phyloP scores from a whole-genome alignment of 768 basidiomycete species.

The Mycena maculata region DNA sequence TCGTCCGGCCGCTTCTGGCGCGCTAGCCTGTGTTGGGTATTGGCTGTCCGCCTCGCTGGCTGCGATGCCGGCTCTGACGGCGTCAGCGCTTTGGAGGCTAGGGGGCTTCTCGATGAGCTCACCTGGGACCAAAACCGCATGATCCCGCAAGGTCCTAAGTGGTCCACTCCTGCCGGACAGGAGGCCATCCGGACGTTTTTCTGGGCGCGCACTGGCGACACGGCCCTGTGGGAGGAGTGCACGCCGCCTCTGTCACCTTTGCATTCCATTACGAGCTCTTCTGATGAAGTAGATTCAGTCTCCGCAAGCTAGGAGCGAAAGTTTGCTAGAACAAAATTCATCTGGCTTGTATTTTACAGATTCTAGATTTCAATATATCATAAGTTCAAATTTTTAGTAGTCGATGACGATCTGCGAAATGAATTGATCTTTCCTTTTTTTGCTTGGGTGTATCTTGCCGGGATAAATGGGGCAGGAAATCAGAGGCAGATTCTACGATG shows the following conservation, averaged over 20 bases:
- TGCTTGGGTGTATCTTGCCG: too few species aligned
- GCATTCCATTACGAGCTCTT: background rate
- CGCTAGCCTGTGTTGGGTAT: slow-evolving; percentile 19
- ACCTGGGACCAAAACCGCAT: background rate
- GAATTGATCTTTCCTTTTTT: slow-evolving; percentile 10
- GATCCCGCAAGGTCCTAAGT: slow-evolving; percentile 10
- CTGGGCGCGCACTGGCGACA: slow-evolving; percentile 11
- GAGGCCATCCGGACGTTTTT: slow-evolving; percentile 18
- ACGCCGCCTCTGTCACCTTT: slow-evolving; percentile 1
- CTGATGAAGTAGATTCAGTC: slow-evolving; percentile 1
- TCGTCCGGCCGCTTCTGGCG: slow-evolving; percentile 26
- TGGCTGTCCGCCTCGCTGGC: slow-evolving; percentile 20
- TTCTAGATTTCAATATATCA: slow-evolving; percentile 1
- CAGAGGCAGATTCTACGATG: too few species aligned
- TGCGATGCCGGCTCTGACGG: slow-evolving; percentile 10
- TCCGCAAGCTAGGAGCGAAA: background rate
- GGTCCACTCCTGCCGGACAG: slow-evolving; percentile 15
- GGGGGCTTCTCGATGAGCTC: slow-evolving; percentile 12
- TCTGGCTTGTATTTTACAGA: slow-evolving; percentile 8
- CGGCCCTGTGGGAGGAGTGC: slow-evolving; percentile 3
- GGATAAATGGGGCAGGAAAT: slow-evolving; percentile 1
- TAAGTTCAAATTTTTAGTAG: background rate
- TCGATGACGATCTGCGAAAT: slow-evolving; percentile 2
- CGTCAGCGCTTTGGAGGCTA: background rate
- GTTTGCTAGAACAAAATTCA: background rate